phyloP scores from a whole-genome alignment of 352 stramenopile genomes.

The Pythium vanterpoolii region DNA sequence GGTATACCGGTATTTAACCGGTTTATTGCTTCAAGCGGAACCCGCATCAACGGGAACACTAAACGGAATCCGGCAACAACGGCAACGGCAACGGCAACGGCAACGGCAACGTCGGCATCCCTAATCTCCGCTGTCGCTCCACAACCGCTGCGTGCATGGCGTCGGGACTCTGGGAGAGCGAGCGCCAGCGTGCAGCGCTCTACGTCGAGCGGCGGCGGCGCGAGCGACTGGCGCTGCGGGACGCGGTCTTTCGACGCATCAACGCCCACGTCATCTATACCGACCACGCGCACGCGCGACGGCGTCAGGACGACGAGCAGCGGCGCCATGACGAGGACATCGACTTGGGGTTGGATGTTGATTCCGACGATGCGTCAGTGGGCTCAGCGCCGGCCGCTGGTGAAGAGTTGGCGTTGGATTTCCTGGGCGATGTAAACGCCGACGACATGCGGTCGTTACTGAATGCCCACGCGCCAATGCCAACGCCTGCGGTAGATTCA shows the following conservation, averaged over 20 bases:
- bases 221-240: neutral
- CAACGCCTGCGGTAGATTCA: neutral
- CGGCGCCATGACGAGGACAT: neutral
- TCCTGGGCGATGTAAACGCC: conserved; percentile 46
- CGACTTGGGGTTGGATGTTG: neutral
- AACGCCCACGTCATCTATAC: conserved; percentile 15
- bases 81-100: neutral
- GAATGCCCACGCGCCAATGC: conserved; percentile 30
- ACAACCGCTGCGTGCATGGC: conserved; percentile 1
- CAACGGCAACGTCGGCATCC: neutral
- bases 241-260: conserved; percentile 8
- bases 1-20: neutral
- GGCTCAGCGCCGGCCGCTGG: conserved; percentile 11
- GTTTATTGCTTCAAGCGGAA: too few species aligned
- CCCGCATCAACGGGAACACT: neutral
- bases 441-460: conserved; percentile 54
- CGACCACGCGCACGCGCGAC: conserved; percentile 36
- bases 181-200: conserved; percentile 4
- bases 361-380: conserved; percentile 25
- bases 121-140: neutral
- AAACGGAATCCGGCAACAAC: neutral
- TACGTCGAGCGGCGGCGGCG: conserved; percentile 14
- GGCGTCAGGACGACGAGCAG: conserved; percentile 15
- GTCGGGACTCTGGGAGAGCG: conserved; percentile 4
- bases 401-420: conserved; percentile 42